A percentile compares a stretch with the other conserved stretches of the same genome.
These are phyloP conservation scores for Rhizopogon vesiculosus DNA, from an alignment of 768 basidiomycete genomes.

Conservation along the genomic window DNA sequence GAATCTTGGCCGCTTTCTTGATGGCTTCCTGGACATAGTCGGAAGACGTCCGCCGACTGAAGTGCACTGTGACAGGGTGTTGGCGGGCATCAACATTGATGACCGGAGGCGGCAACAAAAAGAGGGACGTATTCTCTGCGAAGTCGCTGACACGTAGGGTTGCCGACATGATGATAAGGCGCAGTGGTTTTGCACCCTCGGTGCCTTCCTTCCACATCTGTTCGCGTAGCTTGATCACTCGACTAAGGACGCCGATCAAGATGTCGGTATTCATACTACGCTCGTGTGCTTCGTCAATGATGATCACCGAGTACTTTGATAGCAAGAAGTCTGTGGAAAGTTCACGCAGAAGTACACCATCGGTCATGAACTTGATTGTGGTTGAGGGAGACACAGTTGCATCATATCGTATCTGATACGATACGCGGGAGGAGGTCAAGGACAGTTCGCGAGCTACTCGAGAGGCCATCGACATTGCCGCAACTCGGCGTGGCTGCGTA, in stretches of 20 bases:
- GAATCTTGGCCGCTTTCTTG: slow-evolving; percentile 88
- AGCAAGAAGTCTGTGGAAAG: slow-evolving; percentile 90
- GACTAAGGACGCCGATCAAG: slow-evolving; percentile 92
- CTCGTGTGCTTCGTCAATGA: slow-evolving; percentile 98
- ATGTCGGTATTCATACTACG: slow-evolving; percentile 98
- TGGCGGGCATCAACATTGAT: slow-evolving; percentile 88
- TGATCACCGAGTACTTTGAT: slow-evolving; percentile 88
- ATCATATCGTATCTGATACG: slow-evolving; percentile 97
- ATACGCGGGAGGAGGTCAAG: slow-evolving; percentile 73
- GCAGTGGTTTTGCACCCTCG: slow-evolving; percentile 75
- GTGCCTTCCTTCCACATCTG: slow-evolving; percentile 81
- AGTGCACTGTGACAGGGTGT: slow-evolving; percentile 93
- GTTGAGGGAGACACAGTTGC: slow-evolving; percentile 87
- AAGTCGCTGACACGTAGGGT: slow-evolving; percentile 94
- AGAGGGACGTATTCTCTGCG: slow-evolving; percentile 77
- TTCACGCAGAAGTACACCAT: slow-evolving; percentile 93
- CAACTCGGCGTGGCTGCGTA: slow-evolving; percentile 96
- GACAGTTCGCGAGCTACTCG: slow-evolving; percentile 95
- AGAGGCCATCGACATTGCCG: slow-evolving; percentile 92
- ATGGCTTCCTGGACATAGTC: slow-evolving; percentile 92
- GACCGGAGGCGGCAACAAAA: slow-evolving; percentile 82
- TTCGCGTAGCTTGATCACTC: slow-evolving; percentile 86
- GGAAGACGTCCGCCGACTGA: slow-evolving; percentile 76
- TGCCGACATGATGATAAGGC: slow-evolving; percentile 98
- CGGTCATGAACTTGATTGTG: slow-evolving; percentile 99